These are phyloP conservation scores for Fagus sylvatica DNA, from an alignment of 306 rosid genomes.

Conservation along the genomic window DNA sequence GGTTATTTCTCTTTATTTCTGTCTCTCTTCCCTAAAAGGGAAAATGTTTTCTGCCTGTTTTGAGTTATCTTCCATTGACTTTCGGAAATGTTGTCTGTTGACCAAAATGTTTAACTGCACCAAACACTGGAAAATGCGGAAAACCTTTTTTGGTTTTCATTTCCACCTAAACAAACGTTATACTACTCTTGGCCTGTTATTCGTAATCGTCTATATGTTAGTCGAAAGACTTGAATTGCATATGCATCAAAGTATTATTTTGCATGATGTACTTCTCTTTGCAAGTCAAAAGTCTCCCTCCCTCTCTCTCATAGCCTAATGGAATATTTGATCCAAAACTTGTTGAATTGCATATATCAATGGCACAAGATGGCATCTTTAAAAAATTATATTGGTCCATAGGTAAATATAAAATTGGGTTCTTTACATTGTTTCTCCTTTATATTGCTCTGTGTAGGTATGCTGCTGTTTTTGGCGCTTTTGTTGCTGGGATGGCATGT, in stretches of 20 bases:
- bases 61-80: no score
- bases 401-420: neutral
- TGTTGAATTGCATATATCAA: neutral
- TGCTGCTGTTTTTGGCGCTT: constrained; percentile 89
- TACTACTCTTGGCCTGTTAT: neutral
- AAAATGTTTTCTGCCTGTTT: no score
- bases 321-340: neutral
- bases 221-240: neutral
- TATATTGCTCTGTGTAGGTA: constrained; percentile 47
- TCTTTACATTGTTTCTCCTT: neutral
- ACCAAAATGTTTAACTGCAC: no score
- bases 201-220: neutral
- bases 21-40: no score
- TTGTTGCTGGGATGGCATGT: constrained; percentile 89
- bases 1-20: neutral
- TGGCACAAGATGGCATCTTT: neutral
- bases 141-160: no score
- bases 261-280: neutral
- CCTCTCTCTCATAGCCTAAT: neutral
- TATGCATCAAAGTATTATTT: neutral
- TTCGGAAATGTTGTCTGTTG: no score
- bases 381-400: neutral
- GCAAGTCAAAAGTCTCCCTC: neutral
- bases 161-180: no score
- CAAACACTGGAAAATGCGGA: no score